Conservation (phyloP, 2,329 filamentous ascomycete species). For the Aspergillus eucalypticola region DNA sequence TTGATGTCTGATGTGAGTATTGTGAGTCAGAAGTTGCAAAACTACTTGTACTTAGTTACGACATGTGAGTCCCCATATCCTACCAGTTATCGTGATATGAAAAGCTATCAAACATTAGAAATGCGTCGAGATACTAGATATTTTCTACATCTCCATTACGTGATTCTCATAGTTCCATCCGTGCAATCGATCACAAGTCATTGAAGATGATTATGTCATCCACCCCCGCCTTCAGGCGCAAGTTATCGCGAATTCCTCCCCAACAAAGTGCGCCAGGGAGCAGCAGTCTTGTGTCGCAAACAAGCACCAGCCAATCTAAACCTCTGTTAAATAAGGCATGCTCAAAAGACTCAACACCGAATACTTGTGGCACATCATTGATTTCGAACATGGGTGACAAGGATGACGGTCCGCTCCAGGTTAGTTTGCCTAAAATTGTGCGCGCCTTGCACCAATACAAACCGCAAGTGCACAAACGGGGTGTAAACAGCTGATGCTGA, state of each 20-base stretch:
- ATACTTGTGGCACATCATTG: slow-evolving; percentile 16
- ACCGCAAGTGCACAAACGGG: not conserved
- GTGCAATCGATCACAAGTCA: too few species aligned
- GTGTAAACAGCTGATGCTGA: not conserved
- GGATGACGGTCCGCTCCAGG: slow-evolving; percentile 15
- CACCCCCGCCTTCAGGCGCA: not conserved
- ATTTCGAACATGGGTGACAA: slow-evolving; percentile 28
- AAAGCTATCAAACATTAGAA: too few species aligned
- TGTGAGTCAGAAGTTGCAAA: too few species aligned
- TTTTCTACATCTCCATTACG: too few species aligned
- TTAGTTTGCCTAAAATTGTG: slow-evolving; percentile 10
- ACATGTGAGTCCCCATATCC: too few species aligned
- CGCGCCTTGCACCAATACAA: not conserved
- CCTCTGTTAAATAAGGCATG: slow-evolving; percentile 18
- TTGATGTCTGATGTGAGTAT: too few species aligned
- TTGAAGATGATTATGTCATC: not conserved
- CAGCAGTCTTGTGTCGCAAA: not conserved
- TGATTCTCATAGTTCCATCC: too few species aligned
- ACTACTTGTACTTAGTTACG: too few species aligned
- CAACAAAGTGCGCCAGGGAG: not conserved
- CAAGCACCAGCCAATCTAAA: not conserved
- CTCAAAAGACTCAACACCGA: slow-evolving; percentile 13
- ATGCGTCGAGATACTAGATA: too few species aligned
- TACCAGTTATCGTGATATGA: too few species aligned
- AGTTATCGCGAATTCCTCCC: not conserved